Evolutionary conservation across 139 green algal genomes (phyloP).

Genomic region (Chlorella vulgaris): DNA sequence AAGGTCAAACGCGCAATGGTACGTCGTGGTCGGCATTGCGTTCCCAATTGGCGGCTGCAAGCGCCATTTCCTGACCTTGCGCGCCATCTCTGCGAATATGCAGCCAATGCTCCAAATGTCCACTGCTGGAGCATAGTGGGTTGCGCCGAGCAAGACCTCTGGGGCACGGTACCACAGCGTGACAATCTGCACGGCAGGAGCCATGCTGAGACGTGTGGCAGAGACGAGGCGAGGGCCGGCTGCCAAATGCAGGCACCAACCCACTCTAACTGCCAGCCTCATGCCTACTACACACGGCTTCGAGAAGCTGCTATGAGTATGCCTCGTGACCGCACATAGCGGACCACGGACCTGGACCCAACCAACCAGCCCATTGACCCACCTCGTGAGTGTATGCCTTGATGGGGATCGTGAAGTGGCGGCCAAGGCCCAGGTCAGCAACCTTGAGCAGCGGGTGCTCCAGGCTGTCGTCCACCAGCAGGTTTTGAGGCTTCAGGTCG

Average conservation of each 20-base stretch:
- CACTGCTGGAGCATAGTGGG: slow-evolving; percentile 95
- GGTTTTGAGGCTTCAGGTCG: slow-evolving; percentile 98
- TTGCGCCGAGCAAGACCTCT: slow-evolving; percentile 95
- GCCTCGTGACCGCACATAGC: too few relatives aligned
- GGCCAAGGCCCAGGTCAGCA: slow-evolving; percentile 95
- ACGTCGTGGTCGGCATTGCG: too few relatives aligned
- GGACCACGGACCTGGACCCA: too few relatives aligned
- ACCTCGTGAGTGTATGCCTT: slow-evolving; percentile 99
- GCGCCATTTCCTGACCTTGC: slow-evolving; percentile 30
- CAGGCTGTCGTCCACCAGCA: slow-evolving; percentile 79
- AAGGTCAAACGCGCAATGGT: too few relatives aligned
- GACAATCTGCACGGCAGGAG: slow-evolving; percentile 80
- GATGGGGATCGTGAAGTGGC: slow-evolving; percentile 97
- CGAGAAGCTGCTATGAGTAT: too few relatives aligned
- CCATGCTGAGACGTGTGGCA: too few relatives aligned
- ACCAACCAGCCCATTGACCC: background rate
- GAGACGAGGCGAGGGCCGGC: too few relatives aligned
- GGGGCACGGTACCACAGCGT: slow-evolving; percentile 99
- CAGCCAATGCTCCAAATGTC: slow-evolving; percentile 99
- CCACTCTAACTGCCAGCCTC: too few relatives aligned
- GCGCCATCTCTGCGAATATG: slow-evolving; percentile 95
- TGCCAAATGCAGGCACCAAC: too few relatives aligned
- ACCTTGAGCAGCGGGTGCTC: slow-evolving; percentile 86
- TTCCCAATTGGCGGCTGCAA: slow-evolving; percentile 45
- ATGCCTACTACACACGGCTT: too few relatives aligned